These are phyloP conservation scores for Nidularia pulvinata DNA, from an alignment of 768 basidiomycete genomes.

Conservation along the genomic window DNA sequence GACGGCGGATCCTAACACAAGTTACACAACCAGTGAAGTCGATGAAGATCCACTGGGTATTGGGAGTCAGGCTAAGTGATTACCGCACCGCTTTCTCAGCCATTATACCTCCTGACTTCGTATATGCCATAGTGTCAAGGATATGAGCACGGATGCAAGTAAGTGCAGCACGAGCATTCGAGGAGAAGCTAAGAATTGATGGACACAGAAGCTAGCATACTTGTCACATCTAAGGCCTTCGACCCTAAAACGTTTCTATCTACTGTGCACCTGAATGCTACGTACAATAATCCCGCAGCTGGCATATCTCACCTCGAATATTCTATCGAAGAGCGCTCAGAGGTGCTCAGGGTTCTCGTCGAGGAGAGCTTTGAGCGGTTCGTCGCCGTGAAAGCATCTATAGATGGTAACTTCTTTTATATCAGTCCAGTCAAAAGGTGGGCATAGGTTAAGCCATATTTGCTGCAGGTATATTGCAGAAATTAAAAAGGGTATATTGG, in stretches of 20 bases:
- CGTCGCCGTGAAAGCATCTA: slow-evolving; percentile 95
- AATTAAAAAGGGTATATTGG: slow-evolving; percentile 89
- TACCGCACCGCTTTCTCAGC: slow-evolving; percentile 6
- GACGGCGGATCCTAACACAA: slow-evolving; percentile 50
- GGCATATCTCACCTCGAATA: slow-evolving; percentile 75
- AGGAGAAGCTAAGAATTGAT: not conserved
- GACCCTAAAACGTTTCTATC: slow-evolving; percentile 95
- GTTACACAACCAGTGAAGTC: slow-evolving; percentile 43
- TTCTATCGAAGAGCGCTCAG: slow-evolving; percentile 88
- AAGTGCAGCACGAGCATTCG: slow-evolving; percentile 21
- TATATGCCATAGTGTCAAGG: slow-evolving; percentile 42
- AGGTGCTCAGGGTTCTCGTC: slow-evolving; percentile 91
- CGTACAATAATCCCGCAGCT: slow-evolving; percentile 84
- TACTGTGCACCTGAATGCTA: slow-evolving; percentile 90
- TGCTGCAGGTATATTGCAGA: slow-evolving; percentile 75
- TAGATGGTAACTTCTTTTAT: slow-evolving; percentile 65
- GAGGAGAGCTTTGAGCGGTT: slow-evolving; percentile 99
- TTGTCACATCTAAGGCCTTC: slow-evolving; percentile 92
- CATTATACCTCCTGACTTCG: not conserved
- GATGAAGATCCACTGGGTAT: slow-evolving; percentile 83
- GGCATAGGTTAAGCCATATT: slow-evolving; percentile 1
- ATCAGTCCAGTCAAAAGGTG: not conserved
- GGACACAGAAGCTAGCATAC: slow-evolving; percentile 68
- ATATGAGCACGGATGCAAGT: slow-evolving; percentile 83
- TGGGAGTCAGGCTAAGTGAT: slow-evolving; percentile 61